These are phyloP conservation scores for Hirsutella minnesotensis DNA, from an alignment of 2,329 filamentous ascomycete genomes.

Conservation along the genomic window DNA sequence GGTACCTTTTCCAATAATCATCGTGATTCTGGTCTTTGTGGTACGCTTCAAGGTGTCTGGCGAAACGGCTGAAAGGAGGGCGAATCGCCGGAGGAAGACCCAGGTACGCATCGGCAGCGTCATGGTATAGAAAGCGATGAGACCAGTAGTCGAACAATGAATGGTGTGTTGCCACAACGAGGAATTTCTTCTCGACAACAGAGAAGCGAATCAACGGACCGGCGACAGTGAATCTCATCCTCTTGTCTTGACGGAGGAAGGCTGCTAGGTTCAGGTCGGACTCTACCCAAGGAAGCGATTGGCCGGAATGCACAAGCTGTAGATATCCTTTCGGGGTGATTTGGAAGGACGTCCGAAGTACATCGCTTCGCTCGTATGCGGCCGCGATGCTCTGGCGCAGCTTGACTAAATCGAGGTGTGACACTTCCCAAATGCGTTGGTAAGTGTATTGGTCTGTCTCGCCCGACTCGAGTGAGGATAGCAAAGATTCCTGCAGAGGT, in stretches of 20 bases:
- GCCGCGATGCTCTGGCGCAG: conserved; percentile 5
- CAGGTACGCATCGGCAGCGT: conserved; percentile 3
- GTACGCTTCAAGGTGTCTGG: background rate
- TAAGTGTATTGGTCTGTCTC: conserved; percentile 8
- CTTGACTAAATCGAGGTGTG: conserved; percentile 2
- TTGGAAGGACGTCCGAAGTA: conserved; percentile 9
- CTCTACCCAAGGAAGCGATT: background rate
- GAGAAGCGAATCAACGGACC: background rate
- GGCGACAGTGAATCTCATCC: background rate
- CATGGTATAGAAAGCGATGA: conserved; percentile 15
- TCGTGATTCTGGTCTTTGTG: background rate
- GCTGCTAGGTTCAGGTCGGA: background rate
- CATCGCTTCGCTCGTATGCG: conserved; percentile 6
- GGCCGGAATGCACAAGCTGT: background rate
- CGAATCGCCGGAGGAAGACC: background rate
- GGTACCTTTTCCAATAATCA: background rate
- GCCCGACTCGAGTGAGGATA: conserved; percentile 3
- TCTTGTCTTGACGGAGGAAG: background rate
- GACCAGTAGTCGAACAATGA: conserved; percentile 22
- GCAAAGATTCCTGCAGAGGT: conserved; percentile 11
- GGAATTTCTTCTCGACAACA: background rate
- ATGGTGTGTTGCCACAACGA: conserved; percentile 20
- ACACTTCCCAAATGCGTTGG: conserved; percentile 7
- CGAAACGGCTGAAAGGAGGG: conserved; percentile 1
- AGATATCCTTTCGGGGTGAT: background rate